phyloP scores from a whole-genome alignment of 1,139 yeast genomes.

The Saccharomyces pastorianus region DNA sequence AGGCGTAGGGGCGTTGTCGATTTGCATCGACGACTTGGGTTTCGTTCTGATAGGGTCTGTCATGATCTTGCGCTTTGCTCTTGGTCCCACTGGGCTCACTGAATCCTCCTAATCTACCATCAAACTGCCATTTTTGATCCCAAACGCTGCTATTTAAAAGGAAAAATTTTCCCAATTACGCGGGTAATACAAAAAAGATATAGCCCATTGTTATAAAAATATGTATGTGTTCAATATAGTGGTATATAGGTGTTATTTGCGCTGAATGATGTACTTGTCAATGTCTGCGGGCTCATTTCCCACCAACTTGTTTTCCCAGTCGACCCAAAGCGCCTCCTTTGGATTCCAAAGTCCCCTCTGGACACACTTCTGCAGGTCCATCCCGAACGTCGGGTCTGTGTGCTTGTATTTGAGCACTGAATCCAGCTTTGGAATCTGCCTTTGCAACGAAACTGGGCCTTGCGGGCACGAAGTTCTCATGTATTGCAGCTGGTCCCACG shows the following conservation, averaged over 20 bases:
- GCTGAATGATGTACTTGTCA: constrained; percentile 1
- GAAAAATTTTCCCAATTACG: neutral
- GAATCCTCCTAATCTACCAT: neutral
- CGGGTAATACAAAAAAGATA: neutral
- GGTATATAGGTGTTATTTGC: neutral
- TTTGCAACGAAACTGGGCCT: constrained; percentile 10
- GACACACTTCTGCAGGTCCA: constrained; percentile 16
- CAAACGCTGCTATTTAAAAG: neutral
- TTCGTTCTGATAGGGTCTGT: constrained; percentile 31
- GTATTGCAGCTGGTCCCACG: constrained; percentile 25
- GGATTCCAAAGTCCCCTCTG: constrained; percentile 19
- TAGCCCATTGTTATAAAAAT: neutral
- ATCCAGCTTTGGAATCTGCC: constrained; percentile 17
- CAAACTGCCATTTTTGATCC: neutral
- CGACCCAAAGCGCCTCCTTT: constrained; percentile 23
- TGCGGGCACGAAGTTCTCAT: constrained; percentile 13
- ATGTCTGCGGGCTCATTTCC: constrained; percentile 16
- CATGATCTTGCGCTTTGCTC: constrained; percentile 14
- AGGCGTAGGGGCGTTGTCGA: constrained; percentile 95
- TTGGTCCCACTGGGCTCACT: neutral
- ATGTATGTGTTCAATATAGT: neutral
- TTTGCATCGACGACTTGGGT: constrained; percentile 41
- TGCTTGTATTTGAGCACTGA: constrained; percentile 14
- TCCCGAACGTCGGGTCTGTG: constrained; percentile 19
- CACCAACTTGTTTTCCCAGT: constrained; percentile 25